Evolutionary conservation across 352 stramenopile species (phyloP).

Genomic region (Phytophthora aleatoria): DNA sequence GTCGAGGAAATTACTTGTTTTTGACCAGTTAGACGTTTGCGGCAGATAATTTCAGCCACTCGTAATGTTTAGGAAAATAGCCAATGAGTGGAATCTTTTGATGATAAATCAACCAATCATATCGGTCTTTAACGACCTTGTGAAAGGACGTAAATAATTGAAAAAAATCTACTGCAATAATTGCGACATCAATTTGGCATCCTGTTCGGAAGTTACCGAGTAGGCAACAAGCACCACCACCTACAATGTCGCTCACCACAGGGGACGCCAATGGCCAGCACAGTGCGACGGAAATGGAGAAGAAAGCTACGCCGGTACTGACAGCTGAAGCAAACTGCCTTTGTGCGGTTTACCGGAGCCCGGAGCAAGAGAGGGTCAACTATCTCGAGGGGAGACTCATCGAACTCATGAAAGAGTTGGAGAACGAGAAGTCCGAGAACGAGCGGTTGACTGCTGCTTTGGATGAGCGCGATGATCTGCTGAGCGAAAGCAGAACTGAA

Average conservation of each 20-base stretch:
- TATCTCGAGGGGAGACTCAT: conserved; percentile 14
- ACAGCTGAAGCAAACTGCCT: conserved; percentile 1
- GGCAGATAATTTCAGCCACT: not conserved
- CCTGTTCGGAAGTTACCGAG: not conserved
- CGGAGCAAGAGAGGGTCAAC: conserved; percentile 7
- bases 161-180: too few relatives aligned
- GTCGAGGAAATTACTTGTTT: not conserved
- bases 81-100: not conserved
- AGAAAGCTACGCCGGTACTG: not conserved
- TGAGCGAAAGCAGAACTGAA: conserved; percentile 9
- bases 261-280: not conserved
- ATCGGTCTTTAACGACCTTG: too few relatives aligned
- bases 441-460: conserved; percentile 3
- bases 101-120: too few relatives aligned
- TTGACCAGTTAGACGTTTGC: not conserved
- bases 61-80: not conserved
- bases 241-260: not conserved
- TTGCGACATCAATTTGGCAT: too few relatives aligned
- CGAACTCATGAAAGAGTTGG: conserved; percentile 5
- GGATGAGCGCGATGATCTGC: conserved; percentile 7
- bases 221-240: not conserved
- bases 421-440: conserved; percentile 9
- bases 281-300: not conserved
- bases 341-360: conserved; percentile 2
- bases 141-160: too few relatives aligned